Evolutionary conservation across 73 alveolate species (phyloP).

Genomic region (Urostyla sp.): DNA sequence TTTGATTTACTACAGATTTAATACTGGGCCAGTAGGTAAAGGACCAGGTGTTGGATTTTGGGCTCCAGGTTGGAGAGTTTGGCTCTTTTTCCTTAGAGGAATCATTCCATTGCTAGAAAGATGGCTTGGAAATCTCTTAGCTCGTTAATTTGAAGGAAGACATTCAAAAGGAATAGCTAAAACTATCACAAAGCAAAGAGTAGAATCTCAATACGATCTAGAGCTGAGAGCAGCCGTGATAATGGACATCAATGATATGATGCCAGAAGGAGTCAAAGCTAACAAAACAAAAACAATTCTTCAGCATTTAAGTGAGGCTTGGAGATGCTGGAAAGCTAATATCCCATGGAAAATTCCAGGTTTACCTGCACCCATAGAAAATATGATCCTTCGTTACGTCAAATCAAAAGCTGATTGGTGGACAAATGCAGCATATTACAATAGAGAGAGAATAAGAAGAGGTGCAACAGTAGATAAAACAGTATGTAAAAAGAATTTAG

Average conservation of each 20-base stretch:
- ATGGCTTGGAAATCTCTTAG: constrained; percentile 99
- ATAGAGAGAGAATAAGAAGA: constrained; percentile 99
- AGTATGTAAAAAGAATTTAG: constrained; percentile 98
- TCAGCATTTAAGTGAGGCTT: constrained; percentile 99
- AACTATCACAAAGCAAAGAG: constrained; percentile 99
- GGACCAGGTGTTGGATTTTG: constrained; percentile 99
- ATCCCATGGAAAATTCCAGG: constrained; percentile 99
- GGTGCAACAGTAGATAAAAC: constrained; percentile 99
- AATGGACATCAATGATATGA: constrained; percentile 99
- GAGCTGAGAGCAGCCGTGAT: constrained; percentile 99
- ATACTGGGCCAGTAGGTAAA: constrained; percentile 99
- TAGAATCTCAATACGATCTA: constrained; percentile 99
- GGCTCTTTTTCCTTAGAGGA: constrained; percentile 99
- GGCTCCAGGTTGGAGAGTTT: constrained; percentile 99
- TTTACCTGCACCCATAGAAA: constrained; percentile 99
- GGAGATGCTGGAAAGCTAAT: constrained; percentile 99
- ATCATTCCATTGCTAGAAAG: constrained; percentile 99
- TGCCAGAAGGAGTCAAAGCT: constrained; percentile 99
- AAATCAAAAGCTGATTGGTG: constrained; percentile 99
- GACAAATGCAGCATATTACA: constrained; percentile 99
- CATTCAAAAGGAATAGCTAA: constrained; percentile 98
- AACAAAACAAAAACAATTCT: constrained; percentile 98
- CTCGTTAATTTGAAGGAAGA: constrained; percentile 99
- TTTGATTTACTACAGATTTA: constrained; percentile 98
- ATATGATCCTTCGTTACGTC: constrained; percentile 98